Conservation (phyloP, 1,284 basidiomycete genomes). For the Apiotrichum domesticum region DNA sequence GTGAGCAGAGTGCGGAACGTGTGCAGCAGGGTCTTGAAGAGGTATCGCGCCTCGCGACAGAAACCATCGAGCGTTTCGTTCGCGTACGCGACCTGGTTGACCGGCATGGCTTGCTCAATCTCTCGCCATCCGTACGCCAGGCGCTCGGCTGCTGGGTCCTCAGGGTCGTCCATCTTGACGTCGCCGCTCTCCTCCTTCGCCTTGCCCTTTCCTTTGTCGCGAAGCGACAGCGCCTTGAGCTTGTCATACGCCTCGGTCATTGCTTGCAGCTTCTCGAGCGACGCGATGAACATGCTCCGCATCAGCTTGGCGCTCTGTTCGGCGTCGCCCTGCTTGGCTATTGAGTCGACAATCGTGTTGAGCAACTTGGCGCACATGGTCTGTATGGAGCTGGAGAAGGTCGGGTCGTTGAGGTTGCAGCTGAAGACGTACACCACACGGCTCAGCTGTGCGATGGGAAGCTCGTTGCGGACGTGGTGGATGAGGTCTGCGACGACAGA, state of each 20-base stretch:
- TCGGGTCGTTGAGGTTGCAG: conserved; percentile 82
- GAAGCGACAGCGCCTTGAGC: conserved; percentile 36
- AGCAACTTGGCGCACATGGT: conserved; percentile 91
- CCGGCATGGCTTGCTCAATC: conserved; percentile 73
- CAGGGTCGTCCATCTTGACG: conserved; percentile 18
- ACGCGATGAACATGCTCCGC: conserved; percentile 71
- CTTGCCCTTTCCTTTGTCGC: conserved; percentile 44
- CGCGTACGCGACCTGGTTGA: conserved; percentile 65
- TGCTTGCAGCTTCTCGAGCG: conserved; percentile 78
- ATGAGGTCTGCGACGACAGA: conserved; percentile 88
- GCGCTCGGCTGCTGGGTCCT: conserved; percentile 24
- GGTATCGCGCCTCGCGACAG: conserved; percentile 69
- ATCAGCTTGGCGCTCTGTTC: conserved; percentile 64
- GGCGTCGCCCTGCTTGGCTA: conserved; percentile 66
- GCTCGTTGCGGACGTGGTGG: conserved; percentile 81
- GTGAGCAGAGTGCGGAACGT: conserved; percentile 79
- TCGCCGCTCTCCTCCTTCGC: conserved; percentile 30
- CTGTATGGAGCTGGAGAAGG: conserved; percentile 74
- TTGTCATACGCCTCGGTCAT: conserved; percentile 60
- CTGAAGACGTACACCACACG: conserved; percentile 81
- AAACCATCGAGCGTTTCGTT: conserved; percentile 68
- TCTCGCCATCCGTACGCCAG: conserved; percentile 48
- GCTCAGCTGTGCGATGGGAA: conserved; percentile 70
- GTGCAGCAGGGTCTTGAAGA: conserved; percentile 84
- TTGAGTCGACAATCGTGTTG: conserved; percentile 80